Evolutionary conservation across 257 asterid genomes (phyloP).

Genomic region (Solanum chaucha): DNA sequence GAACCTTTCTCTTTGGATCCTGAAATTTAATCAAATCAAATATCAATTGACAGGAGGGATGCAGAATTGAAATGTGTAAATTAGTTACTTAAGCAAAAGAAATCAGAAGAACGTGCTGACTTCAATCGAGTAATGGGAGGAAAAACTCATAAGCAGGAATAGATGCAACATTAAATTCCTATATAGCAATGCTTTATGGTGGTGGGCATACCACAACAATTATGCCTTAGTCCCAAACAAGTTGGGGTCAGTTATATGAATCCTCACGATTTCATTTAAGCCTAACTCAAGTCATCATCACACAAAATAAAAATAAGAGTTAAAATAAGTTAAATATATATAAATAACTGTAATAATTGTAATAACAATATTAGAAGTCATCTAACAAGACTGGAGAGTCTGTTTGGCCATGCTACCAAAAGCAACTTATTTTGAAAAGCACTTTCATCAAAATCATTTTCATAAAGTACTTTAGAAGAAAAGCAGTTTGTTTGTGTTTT

Average conservation of each 20-base stretch:
- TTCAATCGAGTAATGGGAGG: background rate
- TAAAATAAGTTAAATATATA: background rate
- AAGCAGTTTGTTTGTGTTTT: background rate
- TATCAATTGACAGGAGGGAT: background rate
- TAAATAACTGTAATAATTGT: background rate
- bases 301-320: background rate
- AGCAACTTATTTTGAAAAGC: background rate
- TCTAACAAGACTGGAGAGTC: background rate
- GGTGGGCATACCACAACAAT: background rate
- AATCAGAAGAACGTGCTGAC: background rate
- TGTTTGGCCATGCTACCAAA: background rate
- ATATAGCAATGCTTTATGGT: background rate
- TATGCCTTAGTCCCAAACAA: background rate
- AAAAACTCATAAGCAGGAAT: background rate
- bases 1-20: slow-evolving; percentile 98
- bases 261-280: background rate
- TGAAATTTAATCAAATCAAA: slow-evolving; percentile 10
- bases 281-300: background rate
- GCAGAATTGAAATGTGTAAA: background rate
- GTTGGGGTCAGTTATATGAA: background rate
- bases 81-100: background rate
- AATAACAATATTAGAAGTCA: background rate
- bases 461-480: background rate
- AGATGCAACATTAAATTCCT: background rate
- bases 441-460: background rate